Evolutionary conservation across 495 filamentous ascomycete species (phyloP).

Genomic region (Podospora appendiculata): DNA sequence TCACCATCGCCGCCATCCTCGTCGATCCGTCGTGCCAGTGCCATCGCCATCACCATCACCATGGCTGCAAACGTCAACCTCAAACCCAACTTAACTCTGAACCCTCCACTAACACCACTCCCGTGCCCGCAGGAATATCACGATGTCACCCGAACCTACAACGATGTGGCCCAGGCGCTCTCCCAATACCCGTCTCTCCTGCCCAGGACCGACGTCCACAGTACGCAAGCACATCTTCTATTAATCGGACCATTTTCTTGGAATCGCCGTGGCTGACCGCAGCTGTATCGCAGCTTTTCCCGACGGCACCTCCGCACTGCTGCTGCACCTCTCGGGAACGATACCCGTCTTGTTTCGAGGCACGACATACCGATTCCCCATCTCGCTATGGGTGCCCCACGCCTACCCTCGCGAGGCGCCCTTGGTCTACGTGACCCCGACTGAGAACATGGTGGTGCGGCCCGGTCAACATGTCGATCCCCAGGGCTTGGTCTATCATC

Average conservation of each 20-base stretch:
- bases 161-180: conserved; percentile 77
- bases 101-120: too few relatives aligned
- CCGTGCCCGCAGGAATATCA: conserved; percentile 68
- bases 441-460: conserved; percentile 79
- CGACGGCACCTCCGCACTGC: conserved; percentile 76
- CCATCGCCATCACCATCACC: too few relatives aligned
- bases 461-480: conserved; percentile 91
- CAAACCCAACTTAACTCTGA: not conserved
- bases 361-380: conserved; percentile 81
- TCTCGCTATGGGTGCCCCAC: conserved; percentile 93
- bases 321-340: conserved; percentile 80
- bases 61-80: too few relatives aligned
- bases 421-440: conserved; percentile 79
- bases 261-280: not conserved
- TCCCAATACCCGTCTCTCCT: conserved; percentile 75
- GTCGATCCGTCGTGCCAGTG: too few relatives aligned
- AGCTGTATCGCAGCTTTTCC: conserved; percentile 62
- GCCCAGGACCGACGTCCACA: conserved; percentile 94
- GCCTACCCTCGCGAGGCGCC: conserved; percentile 81
- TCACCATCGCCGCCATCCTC: too few relatives aligned
- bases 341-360: conserved; percentile 84
- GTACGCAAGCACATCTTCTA: conserved; percentile 40
- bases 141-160: conserved; percentile 85
- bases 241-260: not conserved
- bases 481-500: conserved; percentile 93